These are phyloP conservation scores for Metarhizium album DNA, from an alignment of 2,329 filamentous ascomycete genomes.

Conservation along the genomic window DNA sequence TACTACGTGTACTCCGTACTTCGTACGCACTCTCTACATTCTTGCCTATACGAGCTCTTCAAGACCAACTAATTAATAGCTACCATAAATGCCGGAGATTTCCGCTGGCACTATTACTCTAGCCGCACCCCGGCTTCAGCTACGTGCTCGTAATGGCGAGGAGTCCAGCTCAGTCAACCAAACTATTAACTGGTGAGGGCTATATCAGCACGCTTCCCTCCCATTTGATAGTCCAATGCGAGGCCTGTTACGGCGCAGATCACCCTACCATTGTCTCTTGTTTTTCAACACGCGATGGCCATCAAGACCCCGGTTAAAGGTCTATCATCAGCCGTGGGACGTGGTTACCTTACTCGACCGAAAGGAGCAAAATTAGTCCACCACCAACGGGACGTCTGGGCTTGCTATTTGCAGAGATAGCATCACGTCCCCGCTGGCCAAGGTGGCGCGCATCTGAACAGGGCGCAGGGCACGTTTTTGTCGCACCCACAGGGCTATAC, in stretches of 20 bases:
- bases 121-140: conserved; percentile 2
- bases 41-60: not conserved
- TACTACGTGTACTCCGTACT: not conserved
- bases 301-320: not conserved
- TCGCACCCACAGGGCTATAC: not conserved
- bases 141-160: not conserved
- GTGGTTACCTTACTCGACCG: not conserved
- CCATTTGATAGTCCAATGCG: not conserved
- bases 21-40: not conserved
- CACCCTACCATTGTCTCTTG: not conserved
- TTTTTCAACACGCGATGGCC: not conserved
- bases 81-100: conserved; percentile 3
- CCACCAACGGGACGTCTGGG: not conserved
- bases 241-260: not conserved
- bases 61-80: not conserved
- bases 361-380: not conserved
- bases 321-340: not conserved
- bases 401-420: not conserved
- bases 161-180: not conserved
- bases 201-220: not conserved
- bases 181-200: not conserved
- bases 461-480: not conserved
- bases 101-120: conserved; percentile 1
- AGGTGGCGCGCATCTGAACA: not conserved
- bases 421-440: not conserved